Percentiles rank a stretch among this genome's conserved stretches.
Conservation (phyloP, 2,329 filamentous ascomycete genomes). For the Claviceps spartinae region DNA sequence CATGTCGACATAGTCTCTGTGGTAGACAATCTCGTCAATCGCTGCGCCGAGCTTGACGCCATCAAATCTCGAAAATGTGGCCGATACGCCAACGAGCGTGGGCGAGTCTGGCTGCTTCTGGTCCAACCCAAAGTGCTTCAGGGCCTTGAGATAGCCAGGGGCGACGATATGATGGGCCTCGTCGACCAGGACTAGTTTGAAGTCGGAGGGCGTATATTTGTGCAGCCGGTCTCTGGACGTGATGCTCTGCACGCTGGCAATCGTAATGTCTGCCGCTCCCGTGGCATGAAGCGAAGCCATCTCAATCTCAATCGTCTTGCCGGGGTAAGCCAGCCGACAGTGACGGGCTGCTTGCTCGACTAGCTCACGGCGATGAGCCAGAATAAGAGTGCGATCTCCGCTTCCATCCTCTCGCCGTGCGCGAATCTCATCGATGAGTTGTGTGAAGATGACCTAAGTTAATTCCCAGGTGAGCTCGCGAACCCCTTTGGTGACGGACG, state of each 20-base stretch:
- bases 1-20: constrained; percentile 58
- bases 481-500: background rate
- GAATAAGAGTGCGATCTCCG: constrained; percentile 66
- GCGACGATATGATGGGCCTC: constrained; percentile 96
- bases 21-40: constrained; percentile 93
- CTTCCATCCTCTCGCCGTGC: constrained; percentile 30
- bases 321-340: constrained; percentile 67
- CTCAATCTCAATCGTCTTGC: constrained; percentile 74
- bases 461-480: background rate
- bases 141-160: constrained; percentile 56
- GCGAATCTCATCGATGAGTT: constrained; percentile 68
- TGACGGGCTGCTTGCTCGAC: constrained; percentile 88
- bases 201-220: constrained; percentile 67
- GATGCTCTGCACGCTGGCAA: constrained; percentile 82
- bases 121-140: constrained; percentile 67
- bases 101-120: constrained; percentile 32
- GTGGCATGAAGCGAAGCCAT: constrained; percentile 70
- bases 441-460: constrained; percentile 78
- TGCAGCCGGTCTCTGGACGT: constrained; percentile 59
- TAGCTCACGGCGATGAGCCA: constrained; percentile 84
- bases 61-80: constrained; percentile 65
- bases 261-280: constrained; percentile 77
- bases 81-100: constrained; percentile 78
- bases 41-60: constrained; percentile 69
- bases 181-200: constrained; percentile 88